Evolutionary conservation across 192 early-diverging fungal species (phyloP), one percentile per base, ranked within the genome.

Genomic region (Cladochytrium replicatum): DNA sequence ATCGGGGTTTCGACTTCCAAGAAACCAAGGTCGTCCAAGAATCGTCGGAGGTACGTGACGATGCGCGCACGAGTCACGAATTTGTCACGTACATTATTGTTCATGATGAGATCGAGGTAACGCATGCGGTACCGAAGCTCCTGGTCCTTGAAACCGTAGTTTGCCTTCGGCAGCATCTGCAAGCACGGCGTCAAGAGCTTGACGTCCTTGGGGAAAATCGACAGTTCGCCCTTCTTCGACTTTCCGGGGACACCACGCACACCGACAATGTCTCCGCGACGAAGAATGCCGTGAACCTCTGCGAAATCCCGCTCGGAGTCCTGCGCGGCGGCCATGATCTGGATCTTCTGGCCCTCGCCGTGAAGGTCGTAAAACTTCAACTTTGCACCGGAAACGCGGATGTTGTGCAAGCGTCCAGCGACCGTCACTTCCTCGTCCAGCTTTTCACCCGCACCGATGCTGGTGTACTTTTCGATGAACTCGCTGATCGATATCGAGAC

Each of bases 1-100:
- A 97, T 97, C 28, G 96, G 96, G n/a, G 96, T 99, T 65, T 99
- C 96, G 41, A 99, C 95, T 73, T 99, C 95, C 43, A 99, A 75
- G 75, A 99, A 99, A 31, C 86, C 89, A 29, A 82, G 81, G 55
- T 87, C 78, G 65, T 99, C 95, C 48, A 99, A 72, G 78, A 93
- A 99, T 30, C 77, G 76, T 52, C 95, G 87, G 27, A 99, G 72
- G 60, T 99, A 96, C 72, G 89, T 88, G 68, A 99, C 81, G 63
- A 99, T 86, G 74, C 87, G 88, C 55, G 92, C 77, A 29, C 95
- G 78, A 26, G 83, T 79, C 55, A 86, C 78, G 60, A 99, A 97
- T 73, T 93, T 95, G 69, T 93, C 83, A 49, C 95, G 83, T 23
- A 96, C 92, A 46, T 73, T 59, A 71, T 78, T 82, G 80, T 99